phyloP scores from a whole-genome alignment of 1,284 basidiomycete genomes.

The Termitomyces sp. region DNA sequence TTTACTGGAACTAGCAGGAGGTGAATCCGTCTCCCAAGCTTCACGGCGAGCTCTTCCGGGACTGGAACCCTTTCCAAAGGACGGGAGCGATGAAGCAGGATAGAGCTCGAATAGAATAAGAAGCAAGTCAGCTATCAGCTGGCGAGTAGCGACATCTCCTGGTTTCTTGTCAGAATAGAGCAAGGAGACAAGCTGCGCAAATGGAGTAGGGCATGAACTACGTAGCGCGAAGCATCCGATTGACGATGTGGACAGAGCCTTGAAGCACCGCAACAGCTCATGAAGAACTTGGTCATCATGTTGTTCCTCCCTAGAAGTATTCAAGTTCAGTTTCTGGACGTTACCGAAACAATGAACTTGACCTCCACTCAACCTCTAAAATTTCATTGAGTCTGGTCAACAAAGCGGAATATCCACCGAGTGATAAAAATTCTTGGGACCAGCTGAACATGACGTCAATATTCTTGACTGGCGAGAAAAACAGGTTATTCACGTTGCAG shows the following conservation, averaged over 20 bases:
- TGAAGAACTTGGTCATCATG: conserved; percentile 94
- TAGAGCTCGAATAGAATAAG: conserved; percentile 83
- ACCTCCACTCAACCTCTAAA: conserved; percentile 95
- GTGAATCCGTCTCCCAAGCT: conserved; percentile 46
- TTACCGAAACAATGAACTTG: conserved; percentile 19
- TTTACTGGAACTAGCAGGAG: conserved; percentile 35
- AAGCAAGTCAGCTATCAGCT: conserved; percentile 86
- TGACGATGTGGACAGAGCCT: conserved; percentile 86
- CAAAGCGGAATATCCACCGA: conserved; percentile 83
- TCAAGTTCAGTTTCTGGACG: conserved; percentile 1
- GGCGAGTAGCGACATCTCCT: conserved; percentile 85
- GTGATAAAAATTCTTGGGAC: conserved; percentile 85
- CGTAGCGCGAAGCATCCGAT: conserved; percentile 82
- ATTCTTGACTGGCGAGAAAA: neutral
- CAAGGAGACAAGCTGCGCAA: conserved; percentile 74
- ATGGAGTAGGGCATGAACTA: conserved; percentile 81
- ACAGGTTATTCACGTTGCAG: conserved; percentile 55
- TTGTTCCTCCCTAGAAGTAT: conserved; percentile 80
- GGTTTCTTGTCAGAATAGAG: conserved; percentile 97
- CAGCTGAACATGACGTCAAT: conserved; percentile 47
- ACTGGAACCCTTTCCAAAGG: conserved; percentile 25
- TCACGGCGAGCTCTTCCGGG: conserved; percentile 35
- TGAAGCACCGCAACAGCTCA: conserved; percentile 90
- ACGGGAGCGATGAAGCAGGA: conserved; percentile 60
- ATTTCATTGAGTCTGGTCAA: conserved; percentile 88